Percentiles rank a stretch among this genome's conserved stretches.
phyloP scores from a whole-genome alignment of 768 basidiomycete species.

The Stropharia rugosoannulata region DNA sequence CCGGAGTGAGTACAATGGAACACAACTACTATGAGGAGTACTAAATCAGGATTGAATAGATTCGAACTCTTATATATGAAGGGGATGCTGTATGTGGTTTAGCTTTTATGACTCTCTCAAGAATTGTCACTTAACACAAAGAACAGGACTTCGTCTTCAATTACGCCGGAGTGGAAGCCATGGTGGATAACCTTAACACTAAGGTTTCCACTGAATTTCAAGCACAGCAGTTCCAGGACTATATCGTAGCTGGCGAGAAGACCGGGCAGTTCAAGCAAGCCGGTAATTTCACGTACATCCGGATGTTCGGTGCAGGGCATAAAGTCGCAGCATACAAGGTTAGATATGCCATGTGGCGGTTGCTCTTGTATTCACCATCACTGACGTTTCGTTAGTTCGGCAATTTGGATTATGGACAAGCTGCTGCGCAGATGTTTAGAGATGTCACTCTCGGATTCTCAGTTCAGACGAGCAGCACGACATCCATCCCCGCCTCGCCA shows the following conservation, averaged over 20 bases:
- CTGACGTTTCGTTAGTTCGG: not conserved
- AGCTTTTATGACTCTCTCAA: not conserved
- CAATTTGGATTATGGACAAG: not conserved
- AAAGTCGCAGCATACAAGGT: constrained; percentile 48
- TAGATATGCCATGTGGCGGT: not conserved
- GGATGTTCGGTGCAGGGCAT: constrained; percentile 47
- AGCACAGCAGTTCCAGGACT: constrained; percentile 42
- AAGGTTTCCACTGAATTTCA: constrained; percentile 41
- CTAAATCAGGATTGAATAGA: constrained; percentile 14
- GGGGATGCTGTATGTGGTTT: constrained; percentile 50
- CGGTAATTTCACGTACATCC: constrained; percentile 53
- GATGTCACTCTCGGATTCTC: not conserved
- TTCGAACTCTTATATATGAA: constrained; percentile 49
- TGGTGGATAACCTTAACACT: constrained; percentile 52
- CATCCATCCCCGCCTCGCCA: not conserved
- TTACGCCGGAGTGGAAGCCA: constrained; percentile 54
- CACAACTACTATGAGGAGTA: not conserved
- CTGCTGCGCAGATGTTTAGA: not conserved
- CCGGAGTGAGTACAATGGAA: constrained; percentile 33
- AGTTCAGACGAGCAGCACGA: not conserved
- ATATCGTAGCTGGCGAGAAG: constrained; percentile 46
- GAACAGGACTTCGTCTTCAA: constrained; percentile 52
- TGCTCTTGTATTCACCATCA: too few relatives aligned
- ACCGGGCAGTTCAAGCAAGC: constrained; percentile 60
- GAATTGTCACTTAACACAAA: not conserved